Evolutionary conservation across 768 basidiomycete species (phyloP).

Genomic region (Suillus luteus): DNA sequence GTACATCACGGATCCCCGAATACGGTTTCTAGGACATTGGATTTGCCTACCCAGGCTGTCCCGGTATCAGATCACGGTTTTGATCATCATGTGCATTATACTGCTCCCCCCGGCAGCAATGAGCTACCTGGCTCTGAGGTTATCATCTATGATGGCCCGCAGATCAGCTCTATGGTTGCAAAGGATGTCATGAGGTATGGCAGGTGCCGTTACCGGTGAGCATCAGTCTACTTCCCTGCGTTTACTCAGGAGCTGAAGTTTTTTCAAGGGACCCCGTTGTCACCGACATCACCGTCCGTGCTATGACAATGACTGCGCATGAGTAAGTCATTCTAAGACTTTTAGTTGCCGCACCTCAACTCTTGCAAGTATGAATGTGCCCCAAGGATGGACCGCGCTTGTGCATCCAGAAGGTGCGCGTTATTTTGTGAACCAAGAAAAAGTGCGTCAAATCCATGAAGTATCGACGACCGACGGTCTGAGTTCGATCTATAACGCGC

Average conservation of each 20-base stretch:
- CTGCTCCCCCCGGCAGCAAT: constrained; percentile 13
- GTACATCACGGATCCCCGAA: not conserved
- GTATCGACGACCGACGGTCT: not conserved
- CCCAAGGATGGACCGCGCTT: constrained; percentile 45
- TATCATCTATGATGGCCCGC: not conserved
- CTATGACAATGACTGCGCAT: constrained; percentile 1
- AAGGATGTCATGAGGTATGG: constrained; percentile 18
- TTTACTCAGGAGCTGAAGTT: not conserved
- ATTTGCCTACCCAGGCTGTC: not conserved
- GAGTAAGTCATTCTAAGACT: constrained; percentile 2
- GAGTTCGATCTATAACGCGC: constrained; percentile 17
- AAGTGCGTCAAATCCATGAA: constrained; percentile 35
- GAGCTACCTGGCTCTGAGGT: constrained; percentile 13
- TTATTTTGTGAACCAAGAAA: constrained; percentile 53
- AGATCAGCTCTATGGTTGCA: constrained; percentile 22
- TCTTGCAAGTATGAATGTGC: constrained; percentile 9
- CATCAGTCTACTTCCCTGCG: not conserved
- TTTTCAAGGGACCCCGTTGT: not conserved
- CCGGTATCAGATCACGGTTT: not conserved
- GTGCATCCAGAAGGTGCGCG: constrained; percentile 63
- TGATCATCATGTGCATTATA: not conserved
- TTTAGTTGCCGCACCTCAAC: not conserved
- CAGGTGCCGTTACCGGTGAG: not conserved
- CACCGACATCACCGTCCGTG: not conserved
- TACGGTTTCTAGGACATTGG: not conserved